These are phyloP conservation scores for Pseudofabraea citricarpa DNA, from an alignment of 2,329 filamentous ascomycete genomes.

Conservation along the genomic window DNA sequence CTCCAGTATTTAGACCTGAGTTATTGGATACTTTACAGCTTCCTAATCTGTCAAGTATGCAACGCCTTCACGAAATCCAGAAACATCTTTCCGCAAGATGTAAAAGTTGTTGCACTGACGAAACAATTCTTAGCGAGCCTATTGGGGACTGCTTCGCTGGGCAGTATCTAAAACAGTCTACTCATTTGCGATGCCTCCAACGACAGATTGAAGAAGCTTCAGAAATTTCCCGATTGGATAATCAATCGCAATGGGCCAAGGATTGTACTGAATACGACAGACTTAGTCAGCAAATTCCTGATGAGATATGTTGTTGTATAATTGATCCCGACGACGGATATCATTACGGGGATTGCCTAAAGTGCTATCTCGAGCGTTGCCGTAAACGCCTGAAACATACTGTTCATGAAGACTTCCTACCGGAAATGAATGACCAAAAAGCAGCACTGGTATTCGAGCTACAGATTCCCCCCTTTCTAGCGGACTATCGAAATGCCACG, in stretches of 20 bases:
- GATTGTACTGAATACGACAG: slow-evolving; percentile 31
- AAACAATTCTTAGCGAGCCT: slow-evolving; percentile 44
- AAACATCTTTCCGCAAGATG: slow-evolving; percentile 38
- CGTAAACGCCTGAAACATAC: slow-evolving; percentile 37
- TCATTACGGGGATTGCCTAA: slow-evolving; percentile 34
- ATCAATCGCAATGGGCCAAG: slow-evolving; percentile 33
- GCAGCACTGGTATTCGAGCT: slow-evolving; percentile 48
- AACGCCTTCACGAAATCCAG: slow-evolving; percentile 44
- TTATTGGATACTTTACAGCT: slow-evolving; percentile 53
- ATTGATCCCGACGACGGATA: slow-evolving; percentile 20
- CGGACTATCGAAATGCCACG: slow-evolving; percentile 44
- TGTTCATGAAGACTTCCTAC: slow-evolving; percentile 45
- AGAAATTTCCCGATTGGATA: slow-evolving; percentile 22
- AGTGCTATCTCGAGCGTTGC: slow-evolving; percentile 33
- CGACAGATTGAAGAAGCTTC: slow-evolving; percentile 31
- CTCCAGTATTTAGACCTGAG: slow-evolving; percentile 44
- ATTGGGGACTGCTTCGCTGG: slow-evolving; percentile 28
- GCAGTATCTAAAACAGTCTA: slow-evolving; percentile 7
- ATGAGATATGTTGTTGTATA: slow-evolving; percentile 28
- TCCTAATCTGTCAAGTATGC: slow-evolving; percentile 40
- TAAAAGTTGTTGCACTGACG: slow-evolving; percentile 13
- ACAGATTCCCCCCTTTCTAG: slow-evolving; percentile 35
- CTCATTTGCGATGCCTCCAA: slow-evolving; percentile 25
- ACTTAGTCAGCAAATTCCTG: slow-evolving; percentile 30
- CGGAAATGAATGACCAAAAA: slow-evolving; percentile 27